Evolutionary conservation across 2,329 filamentous ascomycete species (phyloP), one percentile per base, ranked within the genome.

Genomic region (Trichoderma cornu-damae): DNA sequence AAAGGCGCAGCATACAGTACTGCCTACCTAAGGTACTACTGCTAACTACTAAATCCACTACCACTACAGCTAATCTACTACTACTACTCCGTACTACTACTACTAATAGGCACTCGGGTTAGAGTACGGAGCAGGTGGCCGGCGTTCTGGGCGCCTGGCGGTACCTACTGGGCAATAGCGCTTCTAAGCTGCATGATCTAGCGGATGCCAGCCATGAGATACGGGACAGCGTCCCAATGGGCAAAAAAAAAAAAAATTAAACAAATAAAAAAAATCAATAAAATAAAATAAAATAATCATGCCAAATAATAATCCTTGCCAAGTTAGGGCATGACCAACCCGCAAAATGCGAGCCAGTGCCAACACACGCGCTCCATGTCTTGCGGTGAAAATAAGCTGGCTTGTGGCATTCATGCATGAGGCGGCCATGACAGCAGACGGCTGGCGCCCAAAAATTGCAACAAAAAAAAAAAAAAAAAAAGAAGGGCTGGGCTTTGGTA

Each of bases 361-460:
- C 53, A 57, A 24, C 53, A 16, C 53, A 57, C 49, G 43, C 53
- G 37, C 34, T 47, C 32, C 47, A 38, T 38, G 30, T 38, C 26
- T 32, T 48, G 44, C 34, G 44, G 53, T 49, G 53, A 24, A 42
- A 57, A 49, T 43, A n/a, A 53, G 38, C 38, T 42, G 50, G 34
- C 38, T 38, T 49, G 53, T 49, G 53, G 53, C 53, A 57, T 57
- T 42, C 53, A 57, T 57, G 53, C 53, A 49, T 57, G 43, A 57
- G 44, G 44, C 53, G 44, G 42, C 35, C 44, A 18, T 48, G 44
- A 57, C 53, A 40, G 22, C 44, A 57, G 14, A 22, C 46, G 18
- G 40, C 28, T 54, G 53, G 53, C 44, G 53, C 53, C 53, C 37
- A 49, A 57, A 42, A 40, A 46, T 26, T n/a, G 46, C 32, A 24